These are phyloP conservation scores for Skeletonema marinoi DNA, from an alignment of 108 stramenopile species.

Conservation along the genomic window DNA sequence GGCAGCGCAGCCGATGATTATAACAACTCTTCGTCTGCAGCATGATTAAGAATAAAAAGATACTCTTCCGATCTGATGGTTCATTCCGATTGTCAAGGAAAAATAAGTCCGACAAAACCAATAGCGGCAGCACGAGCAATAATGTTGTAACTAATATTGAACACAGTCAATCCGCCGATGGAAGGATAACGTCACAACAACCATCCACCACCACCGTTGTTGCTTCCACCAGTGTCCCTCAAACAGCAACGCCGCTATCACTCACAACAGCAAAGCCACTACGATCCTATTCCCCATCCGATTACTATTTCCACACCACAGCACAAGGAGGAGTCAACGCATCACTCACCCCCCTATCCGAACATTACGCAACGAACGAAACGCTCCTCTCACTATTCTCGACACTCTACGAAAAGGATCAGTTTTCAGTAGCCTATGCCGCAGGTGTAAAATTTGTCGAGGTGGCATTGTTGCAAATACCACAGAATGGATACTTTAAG, in stretches of 20 bases:
- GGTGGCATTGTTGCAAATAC: slow-evolving; percentile 66
- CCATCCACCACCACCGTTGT: neutral
- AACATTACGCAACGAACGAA: slow-evolving; percentile 14
- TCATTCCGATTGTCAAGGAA: too few species aligned
- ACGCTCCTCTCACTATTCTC: slow-evolving; percentile 13
- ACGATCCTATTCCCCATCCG: slow-evolving; percentile 8
- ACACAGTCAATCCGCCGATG: too few species aligned
- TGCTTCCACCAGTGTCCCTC: too few species aligned
- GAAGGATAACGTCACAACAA: neutral
- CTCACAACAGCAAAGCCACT: neutral
- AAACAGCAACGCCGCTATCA: neutral
- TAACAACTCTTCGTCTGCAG: too few species aligned
- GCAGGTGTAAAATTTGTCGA: slow-evolving; percentile 65
- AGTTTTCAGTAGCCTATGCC: slow-evolving; percentile 44
- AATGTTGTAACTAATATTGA: too few species aligned
- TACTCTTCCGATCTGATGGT: too few species aligned
- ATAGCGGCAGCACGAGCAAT: too few species aligned
- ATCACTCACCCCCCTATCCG: slow-evolving; percentile 3
- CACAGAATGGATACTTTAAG: slow-evolving; percentile 64
- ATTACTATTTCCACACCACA: neutral
- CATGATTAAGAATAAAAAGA: too few species aligned
- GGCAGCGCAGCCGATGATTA: too few species aligned
- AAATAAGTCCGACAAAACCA: too few species aligned
- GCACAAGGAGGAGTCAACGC: neutral
- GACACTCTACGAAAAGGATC: neutral